Conservation (phyloP, 768 basidiomycete species). For the Dioszegia hungarica region DNA sequence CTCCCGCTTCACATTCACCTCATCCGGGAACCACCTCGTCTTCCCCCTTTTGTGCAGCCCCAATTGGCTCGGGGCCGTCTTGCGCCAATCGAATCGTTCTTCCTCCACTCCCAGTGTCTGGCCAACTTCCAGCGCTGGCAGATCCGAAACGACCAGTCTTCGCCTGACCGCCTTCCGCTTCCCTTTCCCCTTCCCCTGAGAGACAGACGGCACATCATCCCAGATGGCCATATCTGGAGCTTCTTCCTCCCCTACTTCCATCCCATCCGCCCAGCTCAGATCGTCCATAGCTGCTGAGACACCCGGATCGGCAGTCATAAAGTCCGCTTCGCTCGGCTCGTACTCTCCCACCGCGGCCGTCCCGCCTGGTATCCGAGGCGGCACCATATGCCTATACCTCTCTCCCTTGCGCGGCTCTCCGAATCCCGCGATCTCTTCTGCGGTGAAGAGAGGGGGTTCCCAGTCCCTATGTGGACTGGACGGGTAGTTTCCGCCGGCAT, state of each 20-base stretch:
- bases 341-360: not conserved
- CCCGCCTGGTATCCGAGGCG: not conserved
- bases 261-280: not conserved
- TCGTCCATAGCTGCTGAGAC: not conserved
- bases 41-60: constrained; percentile 9
- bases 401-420: not conserved
- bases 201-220: too few species aligned
- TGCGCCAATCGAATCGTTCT: constrained; percentile 62
- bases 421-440: not conserved
- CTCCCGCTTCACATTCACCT: constrained; percentile 49
- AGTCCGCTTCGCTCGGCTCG: not conserved
- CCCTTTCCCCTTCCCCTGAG: not conserved
- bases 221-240: not conserved
- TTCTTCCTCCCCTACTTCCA: not conserved
- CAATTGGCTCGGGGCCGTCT: constrained; percentile 54
- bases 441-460: not conserved
- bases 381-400: not conserved
- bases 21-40: constrained; percentile 7
- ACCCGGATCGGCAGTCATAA: not conserved
- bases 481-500: too few species aligned
- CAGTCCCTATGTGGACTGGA: not conserved
- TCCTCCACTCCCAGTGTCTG: constrained; percentile 34
- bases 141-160: constrained; percentile 38
- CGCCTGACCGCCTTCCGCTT: not conserved
- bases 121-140: constrained; percentile 11